Percentiles rank a stretch among this genome's conserved stretches.
Conservation (phyloP, 768 basidiomycete species). For the Boletales sp. region DNA sequence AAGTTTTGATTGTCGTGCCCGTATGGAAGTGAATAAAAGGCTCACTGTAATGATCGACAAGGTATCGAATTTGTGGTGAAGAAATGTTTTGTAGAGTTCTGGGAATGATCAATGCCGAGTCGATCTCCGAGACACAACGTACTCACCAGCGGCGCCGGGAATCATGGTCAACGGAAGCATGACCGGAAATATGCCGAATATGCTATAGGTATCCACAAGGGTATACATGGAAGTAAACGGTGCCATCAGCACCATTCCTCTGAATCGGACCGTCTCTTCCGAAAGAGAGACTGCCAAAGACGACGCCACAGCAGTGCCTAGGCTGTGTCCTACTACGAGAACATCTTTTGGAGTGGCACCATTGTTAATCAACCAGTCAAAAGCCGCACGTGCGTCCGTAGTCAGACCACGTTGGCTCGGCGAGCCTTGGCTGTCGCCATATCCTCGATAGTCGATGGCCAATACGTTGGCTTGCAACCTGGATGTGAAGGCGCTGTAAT, state of each 20-base stretch:
- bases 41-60: conserved; percentile 57
- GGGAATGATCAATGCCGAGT: neutral
- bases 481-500: conserved; percentile 64
- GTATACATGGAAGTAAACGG: conserved; percentile 59
- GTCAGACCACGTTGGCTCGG: conserved; percentile 76
- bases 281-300: conserved; percentile 48
- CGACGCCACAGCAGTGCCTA: conserved; percentile 79
- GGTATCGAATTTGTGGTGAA: conserved; percentile 61
- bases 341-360: conserved; percentile 59
- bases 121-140: neutral
- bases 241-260: conserved; percentile 48
- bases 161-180: conserved; percentile 65
- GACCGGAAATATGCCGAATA: conserved; percentile 67
- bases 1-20: neutral
- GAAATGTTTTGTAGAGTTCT: conserved; percentile 54
- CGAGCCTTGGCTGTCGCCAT: conserved; percentile 76
- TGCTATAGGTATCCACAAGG: conserved; percentile 63
- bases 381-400: conserved; percentile 72
- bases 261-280: conserved; percentile 38
- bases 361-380: conserved; percentile 66
- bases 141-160: conserved; percentile 61
- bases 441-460: conserved; percentile 90
- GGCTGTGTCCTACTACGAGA: conserved; percentile 79
- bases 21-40: neutral
- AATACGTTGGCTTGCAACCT: conserved; percentile 73